These are phyloP conservation scores for Naegleria fowleri DNA, from an alignment of 208 protist species.

Conservation along the genomic window DNA sequence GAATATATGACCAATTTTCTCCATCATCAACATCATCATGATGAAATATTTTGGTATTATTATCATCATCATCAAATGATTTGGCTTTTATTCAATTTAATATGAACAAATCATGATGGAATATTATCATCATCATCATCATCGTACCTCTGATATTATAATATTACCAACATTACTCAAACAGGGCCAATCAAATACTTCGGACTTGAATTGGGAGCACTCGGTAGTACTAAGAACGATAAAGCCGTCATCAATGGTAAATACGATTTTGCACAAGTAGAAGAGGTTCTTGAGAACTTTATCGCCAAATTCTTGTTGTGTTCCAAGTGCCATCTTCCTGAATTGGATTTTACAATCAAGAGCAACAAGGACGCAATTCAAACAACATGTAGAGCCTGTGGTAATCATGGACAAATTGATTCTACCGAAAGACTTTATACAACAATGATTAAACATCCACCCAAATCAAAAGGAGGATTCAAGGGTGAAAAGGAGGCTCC, in stretches of 20 bases:
- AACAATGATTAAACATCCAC: slow-evolving; percentile 45
- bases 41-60: no score
- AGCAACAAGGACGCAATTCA: slow-evolving; percentile 29
- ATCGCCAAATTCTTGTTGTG: slow-evolving; percentile 49
- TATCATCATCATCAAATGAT: no score
- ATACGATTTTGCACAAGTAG: slow-evolving; percentile 28
- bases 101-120: background rate
- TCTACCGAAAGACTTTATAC: slow-evolving; percentile 32
- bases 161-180: no score
- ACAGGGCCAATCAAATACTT: slow-evolving; percentile 14
- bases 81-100: no score
- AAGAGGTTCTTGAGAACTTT: slow-evolving; percentile 43
- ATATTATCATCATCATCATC: no score
- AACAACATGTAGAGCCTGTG: slow-evolving; percentile 43
- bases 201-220: slow-evolving; percentile 35
- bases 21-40: background rate
- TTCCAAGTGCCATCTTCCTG: slow-evolving; percentile 40
- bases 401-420: slow-evolving; percentile 27
- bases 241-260: slow-evolving; percentile 47
- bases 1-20: background rate
- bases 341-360: slow-evolving; percentile 23
- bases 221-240: slow-evolving; percentile 36
- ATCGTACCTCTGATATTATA: no score
- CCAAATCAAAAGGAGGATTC: background rate
- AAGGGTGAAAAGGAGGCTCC: background rate